phyloP scores from a whole-genome alignment of 345 rosid species.

The Syzygium oleosum region DNA sequence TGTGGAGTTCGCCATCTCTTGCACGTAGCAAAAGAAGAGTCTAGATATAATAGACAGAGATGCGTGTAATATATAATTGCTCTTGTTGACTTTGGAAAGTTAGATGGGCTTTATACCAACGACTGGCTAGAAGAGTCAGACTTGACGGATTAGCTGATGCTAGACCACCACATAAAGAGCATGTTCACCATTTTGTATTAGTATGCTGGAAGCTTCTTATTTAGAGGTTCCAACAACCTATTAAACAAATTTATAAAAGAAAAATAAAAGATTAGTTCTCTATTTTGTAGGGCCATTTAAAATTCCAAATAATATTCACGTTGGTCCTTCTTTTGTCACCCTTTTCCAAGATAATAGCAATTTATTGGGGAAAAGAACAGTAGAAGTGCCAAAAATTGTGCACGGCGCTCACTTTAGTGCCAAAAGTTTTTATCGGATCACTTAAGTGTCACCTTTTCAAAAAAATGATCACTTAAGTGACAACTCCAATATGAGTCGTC shows the following conservation, averaged over 20 bases:
- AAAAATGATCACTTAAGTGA: too few species aligned
- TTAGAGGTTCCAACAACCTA: not conserved
- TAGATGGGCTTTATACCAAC: not conserved
- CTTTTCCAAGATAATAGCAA: not conserved
- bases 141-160: not conserved
- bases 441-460: too few species aligned
- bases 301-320: not conserved
- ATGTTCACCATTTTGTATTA: not conserved
- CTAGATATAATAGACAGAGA: not conserved
- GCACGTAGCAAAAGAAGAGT: not conserved
- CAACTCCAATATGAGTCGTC: too few species aligned
- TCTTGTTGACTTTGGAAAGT: not conserved
- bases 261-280: not conserved
- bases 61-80: not conserved
- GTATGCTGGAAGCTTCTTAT: not conserved
- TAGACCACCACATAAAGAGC: not conserved
- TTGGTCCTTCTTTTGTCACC: not conserved
- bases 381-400: too few species aligned
- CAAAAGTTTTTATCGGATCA: too few species aligned
- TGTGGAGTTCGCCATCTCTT: not conserved
- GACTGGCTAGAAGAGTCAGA: not conserved
- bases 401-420: too few species aligned
- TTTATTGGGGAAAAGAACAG: too few species aligned
- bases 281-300: not conserved
- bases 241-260: not conserved